Evolutionary conservation across 2,329 filamentous ascomycete genomes (phyloP), one percentile per base, ranked within the genome.

Genomic region (Fusarium hostae): DNA sequence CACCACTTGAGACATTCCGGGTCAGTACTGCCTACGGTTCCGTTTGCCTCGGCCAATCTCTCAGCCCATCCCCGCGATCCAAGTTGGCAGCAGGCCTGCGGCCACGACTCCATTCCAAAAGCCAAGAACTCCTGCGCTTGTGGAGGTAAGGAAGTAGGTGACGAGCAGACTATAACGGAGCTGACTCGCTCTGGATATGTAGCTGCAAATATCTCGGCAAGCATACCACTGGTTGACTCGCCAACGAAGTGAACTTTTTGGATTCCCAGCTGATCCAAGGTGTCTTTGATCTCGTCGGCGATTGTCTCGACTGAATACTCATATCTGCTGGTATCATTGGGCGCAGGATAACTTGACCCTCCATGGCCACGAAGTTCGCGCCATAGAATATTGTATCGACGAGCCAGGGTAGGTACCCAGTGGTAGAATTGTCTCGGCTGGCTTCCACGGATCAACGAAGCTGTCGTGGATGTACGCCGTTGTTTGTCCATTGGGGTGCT

Each of bases 161-260:
- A 67, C 3, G 64, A 67, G 41, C 64, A 67, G 4, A 67, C 40
- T 18, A 59, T 45, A 16, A 63, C 30, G 5, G 64, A 67, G 20
- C 30, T 48, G 35, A 67, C 59, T 18, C 64, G 54, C 7, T 59
- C 59, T 4, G 64, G 59, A 37, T 59, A 51, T 6, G 55, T 59
- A 8, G 64, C 64, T 6, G 64, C 64, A 45, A 67, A 67, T 13
- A 50, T 50, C n/a, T 67, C 55, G 2, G 59, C 59, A 3, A 67
- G 55, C 47, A 67, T 67, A 30, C 64, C 64, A 45, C 64, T 67
- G 7, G 64, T 67, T 1, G 64, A 67, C 15, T 67, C 64, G 18
- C 64, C 64, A 4, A 67, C 5, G n/a, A 67, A 63, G 28, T 67
- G 64, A 5, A 63, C 64, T 30, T 45, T 48, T 2, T 59, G 9